These are phyloP conservation scores for Vinca minor DNA, from an alignment of 257 asterid genomes.

Conservation along the genomic window DNA sequence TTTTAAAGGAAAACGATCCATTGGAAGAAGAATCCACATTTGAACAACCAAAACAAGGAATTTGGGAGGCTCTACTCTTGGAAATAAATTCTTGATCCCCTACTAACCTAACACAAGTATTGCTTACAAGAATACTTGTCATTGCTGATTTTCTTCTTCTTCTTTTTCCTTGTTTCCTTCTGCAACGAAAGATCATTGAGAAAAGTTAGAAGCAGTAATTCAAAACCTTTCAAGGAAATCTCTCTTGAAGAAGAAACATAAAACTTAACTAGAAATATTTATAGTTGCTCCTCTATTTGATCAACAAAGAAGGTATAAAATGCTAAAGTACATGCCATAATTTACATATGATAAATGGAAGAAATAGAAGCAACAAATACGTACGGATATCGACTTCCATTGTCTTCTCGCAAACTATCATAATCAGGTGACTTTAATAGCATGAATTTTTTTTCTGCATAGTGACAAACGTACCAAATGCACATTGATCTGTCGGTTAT, in stretches of 20 bases:
- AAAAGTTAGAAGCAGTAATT: neutral
- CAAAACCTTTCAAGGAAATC: neutral
- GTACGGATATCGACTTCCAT: neutral
- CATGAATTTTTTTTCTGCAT: too few relatives aligned
- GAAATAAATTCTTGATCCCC: conserved; percentile 25
- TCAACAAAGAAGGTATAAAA: neutral
- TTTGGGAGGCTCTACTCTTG: conserved; percentile 28
- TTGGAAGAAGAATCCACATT: conserved; percentile 27
- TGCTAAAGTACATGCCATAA: neutral
- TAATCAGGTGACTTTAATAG: too few relatives aligned
- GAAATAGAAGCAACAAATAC: neutral
- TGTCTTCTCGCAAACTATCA: neutral
- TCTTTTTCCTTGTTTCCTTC: neutral
- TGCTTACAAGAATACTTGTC: conserved; percentile 54
- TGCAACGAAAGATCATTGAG: conserved; percentile 1
- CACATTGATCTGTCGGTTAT: neutral
- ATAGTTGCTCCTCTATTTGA: neutral
- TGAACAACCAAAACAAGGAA: conserved; percentile 30
- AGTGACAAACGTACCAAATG: neutral
- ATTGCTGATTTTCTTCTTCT: conserved; percentile 16
- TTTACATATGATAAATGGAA: neutral
- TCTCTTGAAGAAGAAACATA: neutral
- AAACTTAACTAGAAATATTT: neutral
- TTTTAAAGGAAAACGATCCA: conserved; percentile 19
- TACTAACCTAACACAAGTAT: conserved; percentile 37